Evolutionary conservation across 441 rosid species (phyloP).

Genomic region (Breynia disticha): DNA sequence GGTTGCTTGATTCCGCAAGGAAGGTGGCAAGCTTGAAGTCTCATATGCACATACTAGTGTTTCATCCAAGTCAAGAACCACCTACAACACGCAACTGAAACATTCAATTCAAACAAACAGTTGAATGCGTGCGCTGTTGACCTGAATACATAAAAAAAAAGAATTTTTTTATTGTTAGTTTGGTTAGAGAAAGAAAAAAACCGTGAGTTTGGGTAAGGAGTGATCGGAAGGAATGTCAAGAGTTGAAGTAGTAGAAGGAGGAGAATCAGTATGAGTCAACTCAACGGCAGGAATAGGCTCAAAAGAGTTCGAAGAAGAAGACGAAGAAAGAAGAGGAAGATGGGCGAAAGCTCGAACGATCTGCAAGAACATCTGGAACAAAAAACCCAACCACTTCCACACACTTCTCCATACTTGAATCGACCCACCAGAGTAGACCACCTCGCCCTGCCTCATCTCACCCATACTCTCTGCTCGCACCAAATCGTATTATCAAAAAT

Average conservation of each 20-base stretch:
- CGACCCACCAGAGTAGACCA: slow-evolving; percentile 49
- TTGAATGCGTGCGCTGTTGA: too few relatives aligned
- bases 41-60: slow-evolving; percentile 85
- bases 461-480: too few relatives aligned
- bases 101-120: neutral
- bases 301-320: slow-evolving; percentile 46
- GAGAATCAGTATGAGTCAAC: slow-evolving; percentile 23
- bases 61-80: slow-evolving; percentile 92
- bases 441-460: slow-evolving; percentile 85
- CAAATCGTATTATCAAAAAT: too few relatives aligned
- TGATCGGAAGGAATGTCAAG: slow-evolving; percentile 19
- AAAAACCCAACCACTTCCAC: slow-evolving; percentile 63
- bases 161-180: neutral
- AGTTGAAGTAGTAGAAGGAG: slow-evolving; percentile 42
- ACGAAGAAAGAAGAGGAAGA: slow-evolving; percentile 54
- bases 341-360: slow-evolving; percentile 62
- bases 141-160: too few relatives aligned
- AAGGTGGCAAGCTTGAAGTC: slow-evolving; percentile 59
- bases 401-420: slow-evolving; percentile 56
- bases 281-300: slow-evolving; percentile 66
- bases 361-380: slow-evolving; percentile 71
- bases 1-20: slow-evolving; percentile 49
- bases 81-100: slow-evolving; percentile 37
- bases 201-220: slow-evolving; percentile 50
- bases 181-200: slow-evolving; percentile 4